Evolutionary conservation across 805 yeast genomes (phyloP).

Genomic region (Starmerella apicola): DNA sequence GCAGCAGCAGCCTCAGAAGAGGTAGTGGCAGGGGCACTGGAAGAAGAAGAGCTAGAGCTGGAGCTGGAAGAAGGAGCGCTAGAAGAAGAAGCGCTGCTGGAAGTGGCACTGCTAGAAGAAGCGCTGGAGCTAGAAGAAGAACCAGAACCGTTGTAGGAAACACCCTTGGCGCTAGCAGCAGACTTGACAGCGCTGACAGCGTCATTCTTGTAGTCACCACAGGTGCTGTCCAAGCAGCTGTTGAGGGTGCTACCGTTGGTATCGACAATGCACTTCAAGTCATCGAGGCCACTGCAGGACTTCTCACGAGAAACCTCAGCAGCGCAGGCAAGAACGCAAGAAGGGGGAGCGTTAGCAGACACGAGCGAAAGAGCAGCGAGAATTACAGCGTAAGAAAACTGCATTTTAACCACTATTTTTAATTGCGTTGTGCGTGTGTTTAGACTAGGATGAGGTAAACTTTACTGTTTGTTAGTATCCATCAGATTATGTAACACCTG

Average conservation of each 20-base stretch:
- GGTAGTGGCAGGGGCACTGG: slow-evolving; percentile 7
- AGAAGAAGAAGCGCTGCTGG: slow-evolving; percentile 6
- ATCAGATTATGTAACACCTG: neutral
- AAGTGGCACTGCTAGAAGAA: slow-evolving; percentile 5
- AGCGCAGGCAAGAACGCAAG: slow-evolving; percentile 83
- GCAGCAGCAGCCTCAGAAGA: slow-evolving; percentile 5
- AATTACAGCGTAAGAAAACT: slow-evolving; percentile 26
- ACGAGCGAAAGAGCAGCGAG: slow-evolving; percentile 26
- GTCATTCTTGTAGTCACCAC: slow-evolving; percentile 52
- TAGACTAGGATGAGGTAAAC: neutral
- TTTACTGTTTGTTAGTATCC: no score
- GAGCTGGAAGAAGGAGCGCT: slow-evolving; percentile 6
- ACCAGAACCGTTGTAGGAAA: slow-evolving; percentile 5
- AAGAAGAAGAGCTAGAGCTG: slow-evolving; percentile 8
- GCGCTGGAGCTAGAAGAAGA: slow-evolving; percentile 7
- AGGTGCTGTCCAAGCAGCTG: slow-evolving; percentile 50
- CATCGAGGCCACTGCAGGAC: slow-evolving; percentile 37
- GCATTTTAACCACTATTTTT: neutral
- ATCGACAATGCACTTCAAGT: slow-evolving; percentile 55
- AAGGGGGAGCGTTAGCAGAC: slow-evolving; percentile 60
- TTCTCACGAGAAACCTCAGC: slow-evolving; percentile 40
- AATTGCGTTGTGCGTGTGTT: slow-evolving; percentile 2
- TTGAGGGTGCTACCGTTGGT: slow-evolving; percentile 41
- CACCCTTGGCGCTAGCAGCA: slow-evolving; percentile 17
- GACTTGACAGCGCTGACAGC: slow-evolving; percentile 49